Evolutionary conservation across 2,329 filamentous ascomycete species (phyloP).

Genomic region (Elsinoe arachidis): DNA sequence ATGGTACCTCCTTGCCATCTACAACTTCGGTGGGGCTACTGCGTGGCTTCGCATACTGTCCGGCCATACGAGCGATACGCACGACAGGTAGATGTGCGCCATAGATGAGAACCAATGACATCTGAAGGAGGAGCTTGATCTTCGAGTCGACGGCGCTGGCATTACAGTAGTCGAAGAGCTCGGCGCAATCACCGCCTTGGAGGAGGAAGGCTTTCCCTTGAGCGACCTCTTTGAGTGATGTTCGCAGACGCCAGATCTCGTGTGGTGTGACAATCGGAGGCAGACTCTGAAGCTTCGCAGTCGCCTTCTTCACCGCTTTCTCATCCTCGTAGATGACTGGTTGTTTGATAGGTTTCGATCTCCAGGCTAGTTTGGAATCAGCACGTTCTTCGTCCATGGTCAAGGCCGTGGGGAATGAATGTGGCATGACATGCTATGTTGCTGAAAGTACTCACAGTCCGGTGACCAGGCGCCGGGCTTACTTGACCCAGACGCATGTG

Average conservation of each 20-base stretch:
- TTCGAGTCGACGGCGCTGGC: slow-evolving; percentile 86
- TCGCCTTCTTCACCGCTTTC: slow-evolving; percentile 49
- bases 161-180: slow-evolving; percentile 94
- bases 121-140: slow-evolving; percentile 92
- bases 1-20: slow-evolving; percentile 71
- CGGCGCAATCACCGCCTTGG: slow-evolving; percentile 93
- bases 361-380: slow-evolving; percentile 54
- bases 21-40: slow-evolving; percentile 80
- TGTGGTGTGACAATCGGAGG: slow-evolving; percentile 71
- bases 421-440: slow-evolving; percentile 13
- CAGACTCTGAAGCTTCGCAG: slow-evolving; percentile 56
- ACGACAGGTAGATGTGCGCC: slow-evolving; percentile 75
- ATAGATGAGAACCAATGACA: slow-evolving; percentile 94
- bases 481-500: not conserved
- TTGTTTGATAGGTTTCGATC: slow-evolving; percentile 70
- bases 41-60: slow-evolving; percentile 93
- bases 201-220: slow-evolving; percentile 85
- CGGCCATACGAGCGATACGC: slow-evolving; percentile 89
- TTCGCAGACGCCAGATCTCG: slow-evolving; percentile 73
- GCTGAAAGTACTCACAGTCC: slow-evolving; percentile 25
- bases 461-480: not conserved
- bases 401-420: not conserved
- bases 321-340: slow-evolving; percentile 60
- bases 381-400: not conserved
- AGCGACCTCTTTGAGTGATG: slow-evolving; percentile 74